A percentile compares a stretch with the other conserved stretches of the same genome.
These are phyloP conservation scores for Claviceps maximensis DNA, from an alignment of 2,329 filamentous ascomycete genomes.

Conservation along the genomic window DNA sequence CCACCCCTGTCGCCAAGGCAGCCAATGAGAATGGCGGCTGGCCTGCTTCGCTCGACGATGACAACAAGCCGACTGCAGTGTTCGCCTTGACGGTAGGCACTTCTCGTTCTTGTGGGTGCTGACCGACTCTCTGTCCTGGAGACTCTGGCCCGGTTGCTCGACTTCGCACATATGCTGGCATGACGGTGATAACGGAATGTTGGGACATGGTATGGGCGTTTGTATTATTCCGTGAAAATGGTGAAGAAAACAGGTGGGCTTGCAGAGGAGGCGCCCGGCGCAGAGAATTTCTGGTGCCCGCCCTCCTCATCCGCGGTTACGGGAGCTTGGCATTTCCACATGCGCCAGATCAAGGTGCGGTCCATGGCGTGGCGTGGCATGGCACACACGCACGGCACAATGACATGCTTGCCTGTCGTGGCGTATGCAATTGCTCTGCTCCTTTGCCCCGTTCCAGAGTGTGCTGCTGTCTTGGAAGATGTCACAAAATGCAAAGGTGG, in stretches of 20 bases:
- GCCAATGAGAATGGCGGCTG: not conserved
- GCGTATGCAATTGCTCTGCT: not conserved
- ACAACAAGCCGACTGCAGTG: not conserved
- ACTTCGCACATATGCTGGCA: not conserved
- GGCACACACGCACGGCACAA: not conserved
- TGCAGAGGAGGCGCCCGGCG: not conserved
- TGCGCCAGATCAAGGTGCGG: not conserved
- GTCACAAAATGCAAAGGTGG: not conserved
- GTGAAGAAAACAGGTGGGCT: not conserved
- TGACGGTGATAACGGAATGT: too few species aligned
- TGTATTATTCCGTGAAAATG: not conserved
- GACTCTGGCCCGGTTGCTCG: not conserved
- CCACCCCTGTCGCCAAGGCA: conserved; percentile 1
- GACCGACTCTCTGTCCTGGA: not conserved
- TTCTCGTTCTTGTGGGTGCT: not conserved
- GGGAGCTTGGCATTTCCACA: not conserved
- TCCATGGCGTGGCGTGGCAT: not conserved
- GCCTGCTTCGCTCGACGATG: not conserved
- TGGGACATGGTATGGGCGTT: not conserved
- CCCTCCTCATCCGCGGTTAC: not conserved
- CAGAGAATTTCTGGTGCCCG: not conserved
- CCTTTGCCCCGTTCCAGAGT: not conserved
- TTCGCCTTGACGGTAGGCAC: not conserved
- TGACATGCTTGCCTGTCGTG: not conserved
- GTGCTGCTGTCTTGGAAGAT: not conserved